phyloP scores from a whole-genome alignment of 371 early-diverging fungal species.

The Conidiobolus incongruus region DNA sequence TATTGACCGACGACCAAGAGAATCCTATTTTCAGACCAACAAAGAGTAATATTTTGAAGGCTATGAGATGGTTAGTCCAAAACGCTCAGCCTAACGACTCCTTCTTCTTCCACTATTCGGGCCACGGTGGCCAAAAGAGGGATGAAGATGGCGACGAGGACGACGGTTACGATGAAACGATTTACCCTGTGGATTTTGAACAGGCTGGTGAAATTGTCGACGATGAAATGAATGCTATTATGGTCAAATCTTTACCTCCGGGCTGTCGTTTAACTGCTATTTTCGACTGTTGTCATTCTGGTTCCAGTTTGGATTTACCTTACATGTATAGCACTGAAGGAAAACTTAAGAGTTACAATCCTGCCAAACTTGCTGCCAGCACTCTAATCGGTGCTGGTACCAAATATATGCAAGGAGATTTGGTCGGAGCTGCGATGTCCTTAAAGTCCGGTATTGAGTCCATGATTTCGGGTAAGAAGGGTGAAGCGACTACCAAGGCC shows the following conservation, averaged over 20 bases:
- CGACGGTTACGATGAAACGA: conserved; percentile 45
- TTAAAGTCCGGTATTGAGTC: conserved; percentile 21
- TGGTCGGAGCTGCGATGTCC: conserved; percentile 16
- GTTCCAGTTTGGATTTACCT: conserved; percentile 69
- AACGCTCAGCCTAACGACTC: conserved; percentile 29
- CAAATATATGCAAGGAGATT: conserved; percentile 27
- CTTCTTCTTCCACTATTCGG: conserved; percentile 28
- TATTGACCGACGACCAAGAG: conserved; percentile 29
- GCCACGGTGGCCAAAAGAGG: conserved; percentile 37
- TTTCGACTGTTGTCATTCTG: conserved; percentile 72
- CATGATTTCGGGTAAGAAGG: conserved; percentile 13
- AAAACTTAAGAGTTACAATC: conserved; percentile 21
- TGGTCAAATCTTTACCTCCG: conserved; percentile 48
- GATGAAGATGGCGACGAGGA: conserved; percentile 37
- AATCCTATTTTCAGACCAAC: conserved; percentile 24
- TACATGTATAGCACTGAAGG: conserved; percentile 57
- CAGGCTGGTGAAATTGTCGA: conserved; percentile 41
- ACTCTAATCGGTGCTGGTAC: conserved; percentile 22
- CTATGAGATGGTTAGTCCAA: conserved; percentile 31
- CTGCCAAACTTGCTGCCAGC: conserved; percentile 26
- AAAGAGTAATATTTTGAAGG: conserved; percentile 25
- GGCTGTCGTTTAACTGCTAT: conserved; percentile 62
- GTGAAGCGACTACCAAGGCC: conserved; percentile 15
- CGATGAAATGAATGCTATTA: no score
- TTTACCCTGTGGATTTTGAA: conserved; percentile 49